Conservation (phyloP, 2,329 filamentous ascomycete genomes). For the Aspergillus proliferans region DNA sequence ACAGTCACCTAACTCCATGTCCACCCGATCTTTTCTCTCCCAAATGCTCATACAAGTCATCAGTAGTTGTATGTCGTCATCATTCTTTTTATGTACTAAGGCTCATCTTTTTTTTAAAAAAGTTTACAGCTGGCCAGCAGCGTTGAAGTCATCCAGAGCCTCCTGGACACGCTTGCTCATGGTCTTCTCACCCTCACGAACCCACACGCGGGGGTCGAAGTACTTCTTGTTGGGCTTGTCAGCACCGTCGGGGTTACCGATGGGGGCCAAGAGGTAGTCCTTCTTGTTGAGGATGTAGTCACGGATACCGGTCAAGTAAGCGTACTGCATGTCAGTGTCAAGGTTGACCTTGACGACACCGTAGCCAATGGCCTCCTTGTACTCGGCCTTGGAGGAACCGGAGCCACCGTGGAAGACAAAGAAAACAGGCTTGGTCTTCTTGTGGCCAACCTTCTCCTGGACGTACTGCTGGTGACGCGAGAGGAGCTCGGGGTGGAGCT, state of each 20-base stretch:
- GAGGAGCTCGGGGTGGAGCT: conserved; percentile 91
- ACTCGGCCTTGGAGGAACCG: conserved; percentile 86
- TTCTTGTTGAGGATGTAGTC: conserved; percentile 94
- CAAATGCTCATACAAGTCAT: neutral
- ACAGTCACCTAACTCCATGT: too few species aligned
- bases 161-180: conserved; percentile 76
- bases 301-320: conserved; percentile 85
- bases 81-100: neutral
- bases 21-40: too few species aligned
- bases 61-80: neutral
- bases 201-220: conserved; percentile 88
- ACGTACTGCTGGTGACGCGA: conserved; percentile 94
- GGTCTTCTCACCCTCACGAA: conserved; percentile 88
- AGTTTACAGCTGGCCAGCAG: conserved; percentile 66
- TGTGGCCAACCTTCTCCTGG: conserved; percentile 66
- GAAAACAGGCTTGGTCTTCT: conserved; percentile 88
- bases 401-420: conserved; percentile 99
- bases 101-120: neutral
- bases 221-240: conserved; percentile 99
- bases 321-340: conserved; percentile 95
- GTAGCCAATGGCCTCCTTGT: conserved; percentile 76
- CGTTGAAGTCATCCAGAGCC: conserved; percentile 89
- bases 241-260: conserved; percentile 91
- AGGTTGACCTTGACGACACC: conserved; percentile 99
- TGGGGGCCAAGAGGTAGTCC: conserved; percentile 78